phyloP scores from a whole-genome alignment of 2,329 filamentous ascomycete species.

The Aspergillus quadricinctus region DNA sequence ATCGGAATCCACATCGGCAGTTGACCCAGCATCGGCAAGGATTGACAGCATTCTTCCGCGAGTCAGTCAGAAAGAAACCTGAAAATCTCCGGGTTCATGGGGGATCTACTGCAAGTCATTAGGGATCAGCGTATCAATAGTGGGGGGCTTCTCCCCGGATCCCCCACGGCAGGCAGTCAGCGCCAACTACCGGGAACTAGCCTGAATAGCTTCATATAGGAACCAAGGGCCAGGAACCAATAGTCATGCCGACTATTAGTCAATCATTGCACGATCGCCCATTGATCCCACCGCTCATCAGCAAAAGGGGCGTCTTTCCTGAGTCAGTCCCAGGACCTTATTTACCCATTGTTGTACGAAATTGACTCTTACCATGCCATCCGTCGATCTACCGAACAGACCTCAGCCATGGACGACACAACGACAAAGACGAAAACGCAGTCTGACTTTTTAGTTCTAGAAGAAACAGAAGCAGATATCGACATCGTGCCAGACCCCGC shows the following conservation, averaged over 20 bases:
- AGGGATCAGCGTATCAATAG: neutral
- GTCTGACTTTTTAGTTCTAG: neutral
- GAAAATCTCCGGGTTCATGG: neutral
- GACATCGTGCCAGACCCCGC: neutral
- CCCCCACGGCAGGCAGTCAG: neutral
- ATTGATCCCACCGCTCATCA: no score
- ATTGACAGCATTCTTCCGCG: neutral
- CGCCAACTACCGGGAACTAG: neutral
- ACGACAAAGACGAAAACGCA: neutral
- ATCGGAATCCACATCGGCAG: neutral
- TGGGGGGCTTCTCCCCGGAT: neutral
- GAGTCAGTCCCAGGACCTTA: neutral
- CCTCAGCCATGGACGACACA: neutral
- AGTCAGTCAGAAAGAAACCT: neutral
- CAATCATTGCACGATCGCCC: neutral
- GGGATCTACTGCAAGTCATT: neutral
- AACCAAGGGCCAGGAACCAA: no score
- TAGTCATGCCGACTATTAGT: no score
- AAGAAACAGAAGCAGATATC: neutral
- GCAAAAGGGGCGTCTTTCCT: neutral
- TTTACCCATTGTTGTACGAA: neutral
- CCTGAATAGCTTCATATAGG: neutral
- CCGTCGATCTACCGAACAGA: neutral
- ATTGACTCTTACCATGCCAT: neutral
- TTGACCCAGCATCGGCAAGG: neutral